Percentiles rank a stretch among this genome's conserved stretches.
phyloP scores from a whole-genome alignment of 2,329 filamentous ascomycete genomes.

The Fusarium secorum region DNA sequence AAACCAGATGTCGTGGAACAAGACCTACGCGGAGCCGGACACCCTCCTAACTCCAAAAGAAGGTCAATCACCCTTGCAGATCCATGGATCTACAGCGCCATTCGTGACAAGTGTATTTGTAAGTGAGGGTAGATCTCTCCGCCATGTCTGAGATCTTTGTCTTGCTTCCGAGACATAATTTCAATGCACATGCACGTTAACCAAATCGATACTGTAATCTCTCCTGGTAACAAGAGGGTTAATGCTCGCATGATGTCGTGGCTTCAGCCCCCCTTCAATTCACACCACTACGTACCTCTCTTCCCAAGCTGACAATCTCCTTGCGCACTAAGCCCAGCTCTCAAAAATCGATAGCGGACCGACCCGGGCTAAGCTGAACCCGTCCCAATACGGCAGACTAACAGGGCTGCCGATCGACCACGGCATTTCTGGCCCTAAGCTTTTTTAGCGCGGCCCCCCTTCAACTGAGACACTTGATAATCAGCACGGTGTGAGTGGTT shows the following conservation, averaged over 20 bases:
- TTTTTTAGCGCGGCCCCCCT: not conserved
- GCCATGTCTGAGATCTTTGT: not conserved
- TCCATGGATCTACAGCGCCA: not conserved
- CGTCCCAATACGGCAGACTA: not conserved
- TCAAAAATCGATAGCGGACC: slow-evolving; percentile 2
- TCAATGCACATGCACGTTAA: not conserved
- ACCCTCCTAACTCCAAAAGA: not conserved
- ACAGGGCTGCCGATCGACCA: not conserved
- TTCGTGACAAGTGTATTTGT: not conserved
- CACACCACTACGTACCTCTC: not conserved
- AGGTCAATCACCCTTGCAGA: not conserved
- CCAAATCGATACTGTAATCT: no score
- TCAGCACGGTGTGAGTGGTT: slow-evolving; percentile 1
- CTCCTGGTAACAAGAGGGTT: not conserved
- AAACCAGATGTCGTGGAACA: not conserved
- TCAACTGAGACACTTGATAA: slow-evolving; percentile 28
- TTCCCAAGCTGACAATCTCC: not conserved
- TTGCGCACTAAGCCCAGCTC: not conserved
- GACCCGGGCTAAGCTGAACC: not conserved
- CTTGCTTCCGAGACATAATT: not conserved
- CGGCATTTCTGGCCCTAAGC: slow-evolving; percentile 2
- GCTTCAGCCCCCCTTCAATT: not conserved
- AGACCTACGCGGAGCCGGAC: not conserved
- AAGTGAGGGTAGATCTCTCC: not conserved
- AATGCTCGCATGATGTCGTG: not conserved